phyloP scores from a whole-genome alignment of 768 basidiomycete genomes.

The Lentinula sp. region DNA sequence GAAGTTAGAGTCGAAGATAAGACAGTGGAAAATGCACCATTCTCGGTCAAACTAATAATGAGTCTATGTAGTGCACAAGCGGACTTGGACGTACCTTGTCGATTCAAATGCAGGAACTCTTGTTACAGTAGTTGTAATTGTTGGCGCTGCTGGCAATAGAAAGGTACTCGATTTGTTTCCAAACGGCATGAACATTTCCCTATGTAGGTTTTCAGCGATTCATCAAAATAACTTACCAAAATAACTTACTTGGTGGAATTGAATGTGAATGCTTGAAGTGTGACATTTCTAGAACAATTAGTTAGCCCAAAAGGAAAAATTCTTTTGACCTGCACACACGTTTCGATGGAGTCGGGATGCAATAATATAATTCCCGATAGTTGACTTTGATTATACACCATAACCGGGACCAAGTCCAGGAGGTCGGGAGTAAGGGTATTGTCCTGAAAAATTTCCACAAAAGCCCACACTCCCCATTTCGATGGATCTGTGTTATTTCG shows the following conservation, averaged over 20 bases:
- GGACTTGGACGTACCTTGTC: neutral
- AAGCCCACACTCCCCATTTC: neutral
- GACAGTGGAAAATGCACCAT: no score
- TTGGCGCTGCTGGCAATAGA: neutral
- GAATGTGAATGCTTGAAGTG: neutral
- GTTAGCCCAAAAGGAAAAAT: no score
- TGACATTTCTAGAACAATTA: neutral
- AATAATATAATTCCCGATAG: neutral
- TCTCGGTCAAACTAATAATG: no score
- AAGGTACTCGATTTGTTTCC: neutral
- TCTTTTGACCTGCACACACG: no score
- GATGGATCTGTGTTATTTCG: neutral
- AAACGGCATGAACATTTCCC: neutral
- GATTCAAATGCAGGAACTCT: neutral
- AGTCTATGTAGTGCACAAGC: neutral
- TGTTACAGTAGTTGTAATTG: neutral
- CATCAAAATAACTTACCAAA: no score
- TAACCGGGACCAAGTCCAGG: neutral
- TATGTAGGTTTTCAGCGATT: neutral
- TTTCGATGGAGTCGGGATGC: neutral
- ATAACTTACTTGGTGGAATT: neutral
- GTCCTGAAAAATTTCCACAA: neutral
- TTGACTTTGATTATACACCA: neutral
- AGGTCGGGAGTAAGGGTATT: no score
- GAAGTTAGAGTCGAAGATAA: no score